Conservation (phyloP, 306 rosid species). For the Quercus alba region DNA sequence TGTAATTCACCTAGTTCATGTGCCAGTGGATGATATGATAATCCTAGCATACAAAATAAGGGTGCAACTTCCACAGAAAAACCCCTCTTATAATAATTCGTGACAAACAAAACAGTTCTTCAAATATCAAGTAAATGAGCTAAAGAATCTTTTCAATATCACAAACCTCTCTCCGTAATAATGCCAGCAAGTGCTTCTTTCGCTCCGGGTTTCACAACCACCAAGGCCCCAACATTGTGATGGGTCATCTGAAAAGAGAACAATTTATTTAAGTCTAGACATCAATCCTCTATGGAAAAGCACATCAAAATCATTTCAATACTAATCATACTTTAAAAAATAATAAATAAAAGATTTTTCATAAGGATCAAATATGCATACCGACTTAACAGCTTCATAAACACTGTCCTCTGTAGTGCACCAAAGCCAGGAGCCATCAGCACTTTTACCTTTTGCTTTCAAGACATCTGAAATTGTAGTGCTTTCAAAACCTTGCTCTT, state of each 20-base stretch:
- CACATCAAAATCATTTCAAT: background rate
- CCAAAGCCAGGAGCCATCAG: constrained; percentile 99
- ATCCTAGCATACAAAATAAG: background rate
- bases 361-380: constrained; percentile 32
- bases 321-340: background rate
- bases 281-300: constrained; percentile 3
- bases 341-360: background rate
- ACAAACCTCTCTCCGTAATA: constrained; percentile 90
- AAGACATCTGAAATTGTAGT: constrained; percentile 78
- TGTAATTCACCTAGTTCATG: background rate
- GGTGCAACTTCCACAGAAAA: background rate
- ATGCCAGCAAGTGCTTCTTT: constrained; percentile 79
- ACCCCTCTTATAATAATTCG: background rate
- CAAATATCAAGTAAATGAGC: background rate
- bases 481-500: constrained; percentile 99
- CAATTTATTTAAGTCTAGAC: background rate
- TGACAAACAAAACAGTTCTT: background rate
- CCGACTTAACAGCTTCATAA: constrained; percentile 98
- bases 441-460: constrained; percentile 74
- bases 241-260: constrained; percentile 80
- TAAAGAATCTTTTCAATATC: background rate
- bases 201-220: constrained; percentile 85
- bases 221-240: constrained; percentile 95
- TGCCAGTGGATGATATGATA: background rate
- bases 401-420: constrained; percentile 89